These are phyloP conservation scores for Talaromyces pinophilus DNA, from an alignment of 2,329 filamentous ascomycete genomes.

Conservation along the genomic window DNA sequence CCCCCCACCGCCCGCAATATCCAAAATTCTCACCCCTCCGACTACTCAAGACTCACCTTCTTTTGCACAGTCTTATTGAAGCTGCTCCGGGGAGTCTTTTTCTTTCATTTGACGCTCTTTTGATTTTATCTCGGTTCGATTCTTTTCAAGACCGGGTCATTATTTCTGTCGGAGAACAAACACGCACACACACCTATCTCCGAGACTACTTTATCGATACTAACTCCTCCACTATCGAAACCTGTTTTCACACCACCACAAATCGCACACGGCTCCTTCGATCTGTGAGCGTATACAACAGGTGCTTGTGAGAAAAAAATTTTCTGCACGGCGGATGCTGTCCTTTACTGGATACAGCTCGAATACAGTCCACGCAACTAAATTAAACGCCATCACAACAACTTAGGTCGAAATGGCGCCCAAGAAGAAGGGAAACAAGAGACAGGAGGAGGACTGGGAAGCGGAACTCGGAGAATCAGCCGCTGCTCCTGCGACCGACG, in stretches of 20 bases:
- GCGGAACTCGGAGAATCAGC: constrained; percentile 79
- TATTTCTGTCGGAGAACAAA: constrained; percentile 14
- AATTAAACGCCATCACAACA: not conserved
- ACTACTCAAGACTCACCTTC: not conserved
- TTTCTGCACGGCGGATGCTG: constrained; percentile 9
- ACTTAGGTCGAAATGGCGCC: constrained; percentile 67
- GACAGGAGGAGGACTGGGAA: constrained; percentile 89
- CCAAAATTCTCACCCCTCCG: constrained; percentile 24
- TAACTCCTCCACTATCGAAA: constrained; percentile 15
- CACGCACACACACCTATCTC: constrained; percentile 19
- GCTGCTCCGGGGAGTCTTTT: not conserved
- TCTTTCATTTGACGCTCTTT: not conserved
- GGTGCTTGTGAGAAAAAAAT: not conserved
- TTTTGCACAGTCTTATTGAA: not conserved
- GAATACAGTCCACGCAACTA: not conserved
- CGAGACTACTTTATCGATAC: constrained; percentile 20
- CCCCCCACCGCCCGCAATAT: constrained; percentile 17
- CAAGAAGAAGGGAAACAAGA: constrained; percentile 93
- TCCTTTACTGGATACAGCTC: constrained; percentile 12
- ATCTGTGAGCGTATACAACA: constrained; percentile 3
- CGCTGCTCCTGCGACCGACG: constrained; percentile 46
- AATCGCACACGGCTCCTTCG: not conserved
- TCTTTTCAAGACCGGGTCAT: not conserved
- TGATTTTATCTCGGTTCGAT: not conserved
- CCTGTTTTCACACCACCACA: constrained; percentile 16